Conservation (phyloP, 441 rosid genomes). For the Corymbia calophylla region DNA sequence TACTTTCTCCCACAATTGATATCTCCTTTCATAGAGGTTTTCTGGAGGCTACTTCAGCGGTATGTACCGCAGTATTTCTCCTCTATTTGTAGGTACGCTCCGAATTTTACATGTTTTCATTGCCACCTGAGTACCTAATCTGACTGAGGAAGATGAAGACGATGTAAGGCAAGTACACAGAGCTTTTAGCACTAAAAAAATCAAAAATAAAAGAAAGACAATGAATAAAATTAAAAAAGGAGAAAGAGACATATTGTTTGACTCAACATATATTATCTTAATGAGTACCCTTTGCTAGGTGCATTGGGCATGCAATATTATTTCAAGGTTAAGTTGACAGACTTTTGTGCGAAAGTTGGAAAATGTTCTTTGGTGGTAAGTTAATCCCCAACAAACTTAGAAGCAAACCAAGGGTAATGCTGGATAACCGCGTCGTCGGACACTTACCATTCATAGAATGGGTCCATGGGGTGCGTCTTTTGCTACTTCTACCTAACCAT, state of each 20-base stretch:
- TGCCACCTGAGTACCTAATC: background rate
- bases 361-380: background rate
- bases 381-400: background rate
- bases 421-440: background rate
- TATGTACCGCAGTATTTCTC: background rate
- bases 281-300: background rate
- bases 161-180: background rate
- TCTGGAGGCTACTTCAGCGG: background rate
- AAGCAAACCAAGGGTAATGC: background rate
- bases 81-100: background rate
- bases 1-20: background rate
- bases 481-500: background rate
- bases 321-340: background rate
- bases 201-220: background rate
- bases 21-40: background rate
- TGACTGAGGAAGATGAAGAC: background rate
- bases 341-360: background rate
- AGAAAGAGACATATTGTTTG: background rate
- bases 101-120: background rate
- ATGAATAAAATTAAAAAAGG: background rate
- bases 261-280: background rate
- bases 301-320: background rate
- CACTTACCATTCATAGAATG: background rate
- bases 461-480: background rate
- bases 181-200: background rate